These are phyloP conservation scores for Capsella rubella DNA, from an alignment of 441 rosid genomes.

Conservation along the genomic window DNA sequence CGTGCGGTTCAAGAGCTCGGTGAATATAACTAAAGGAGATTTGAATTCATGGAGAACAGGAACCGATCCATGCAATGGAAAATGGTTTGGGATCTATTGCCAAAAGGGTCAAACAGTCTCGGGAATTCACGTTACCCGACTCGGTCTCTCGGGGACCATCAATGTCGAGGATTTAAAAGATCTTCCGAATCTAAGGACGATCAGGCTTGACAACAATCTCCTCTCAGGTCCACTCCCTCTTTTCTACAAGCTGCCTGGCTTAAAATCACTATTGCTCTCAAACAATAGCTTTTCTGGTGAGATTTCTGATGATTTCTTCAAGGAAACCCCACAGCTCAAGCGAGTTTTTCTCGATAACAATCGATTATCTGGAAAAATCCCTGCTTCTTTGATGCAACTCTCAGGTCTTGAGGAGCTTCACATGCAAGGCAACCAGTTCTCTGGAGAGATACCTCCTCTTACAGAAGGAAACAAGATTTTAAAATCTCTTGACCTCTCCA, in stretches of 20 bases:
- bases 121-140: slow-evolving; percentile 63
- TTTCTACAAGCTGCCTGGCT: slow-evolving; percentile 59
- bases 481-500: slow-evolving; percentile 59
- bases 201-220: slow-evolving; percentile 63
- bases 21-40: slow-evolving; percentile 44
- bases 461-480: slow-evolving; percentile 40
- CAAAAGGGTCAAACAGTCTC: slow-evolving; percentile 50
- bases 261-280: slow-evolving; percentile 63
- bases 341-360: slow-evolving; percentile 71
- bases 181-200: slow-evolving; percentile 58
- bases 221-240: slow-evolving; percentile 71
- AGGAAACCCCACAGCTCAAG: slow-evolving; percentile 57
- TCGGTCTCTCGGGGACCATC: slow-evolving; percentile 61
- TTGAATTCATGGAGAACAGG: slow-evolving; percentile 62
- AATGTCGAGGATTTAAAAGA: slow-evolving; percentile 52
- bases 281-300: slow-evolving; percentile 67
- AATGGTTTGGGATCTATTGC: slow-evolving; percentile 75
- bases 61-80: slow-evolving; percentile 57
- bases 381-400: slow-evolving; percentile 58
- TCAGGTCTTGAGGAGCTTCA: slow-evolving; percentile 64
- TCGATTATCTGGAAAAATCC: slow-evolving; percentile 65
- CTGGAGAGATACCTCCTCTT: slow-evolving; percentile 62
- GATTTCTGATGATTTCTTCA: slow-evolving; percentile 59
- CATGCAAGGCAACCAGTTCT: slow-evolving; percentile 70
- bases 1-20: slow-evolving; percentile 37